Conservation (phyloP, 371 early-diverging fungal species). For the Dentiscutata heterogama region DNA sequence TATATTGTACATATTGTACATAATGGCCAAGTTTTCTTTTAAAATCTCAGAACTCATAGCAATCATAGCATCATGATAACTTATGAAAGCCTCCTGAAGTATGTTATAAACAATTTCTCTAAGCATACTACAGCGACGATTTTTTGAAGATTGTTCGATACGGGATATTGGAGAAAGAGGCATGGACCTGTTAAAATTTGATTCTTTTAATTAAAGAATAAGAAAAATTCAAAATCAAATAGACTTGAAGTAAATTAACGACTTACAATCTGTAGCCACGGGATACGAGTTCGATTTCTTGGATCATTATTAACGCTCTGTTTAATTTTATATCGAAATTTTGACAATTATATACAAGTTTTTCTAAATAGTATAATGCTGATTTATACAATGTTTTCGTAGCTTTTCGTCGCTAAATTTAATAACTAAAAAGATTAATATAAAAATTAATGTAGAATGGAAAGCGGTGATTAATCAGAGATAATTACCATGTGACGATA, state of each 20-base stretch:
- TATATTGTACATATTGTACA: conserved; percentile 47
- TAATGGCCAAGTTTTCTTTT: conserved; percentile 36
- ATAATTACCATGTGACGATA: conserved; percentile 41
- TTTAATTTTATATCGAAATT: conserved; percentile 68
- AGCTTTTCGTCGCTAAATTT: conserved; percentile 59
- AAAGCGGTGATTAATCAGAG: too few species aligned
- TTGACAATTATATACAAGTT: conserved; percentile 64
- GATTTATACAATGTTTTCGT: conserved; percentile 63
- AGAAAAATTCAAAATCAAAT: not conserved
- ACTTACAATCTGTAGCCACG: conserved; percentile 69
- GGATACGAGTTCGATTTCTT: conserved; percentile 79
- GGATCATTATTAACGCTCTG: conserved; percentile 69
- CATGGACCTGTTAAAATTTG: conserved; percentile 51
- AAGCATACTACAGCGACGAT: conserved; percentile 62
- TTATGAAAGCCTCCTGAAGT: conserved; percentile 39
- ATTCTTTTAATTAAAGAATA: not conserved
- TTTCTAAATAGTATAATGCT: conserved; percentile 61
- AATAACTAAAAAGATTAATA: not conserved
- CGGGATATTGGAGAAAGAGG: conserved; percentile 74
- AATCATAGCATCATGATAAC: conserved; percentile 35
- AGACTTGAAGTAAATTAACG: too few species aligned
- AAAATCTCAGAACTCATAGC: conserved; percentile 32
- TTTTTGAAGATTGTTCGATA: conserved; percentile 69
- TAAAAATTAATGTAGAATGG: not conserved
- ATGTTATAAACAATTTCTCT: conserved; percentile 50